Evolutionary conservation across 2,329 filamentous ascomycete genomes (phyloP).

Genomic region (Penicillium sp.): DNA sequence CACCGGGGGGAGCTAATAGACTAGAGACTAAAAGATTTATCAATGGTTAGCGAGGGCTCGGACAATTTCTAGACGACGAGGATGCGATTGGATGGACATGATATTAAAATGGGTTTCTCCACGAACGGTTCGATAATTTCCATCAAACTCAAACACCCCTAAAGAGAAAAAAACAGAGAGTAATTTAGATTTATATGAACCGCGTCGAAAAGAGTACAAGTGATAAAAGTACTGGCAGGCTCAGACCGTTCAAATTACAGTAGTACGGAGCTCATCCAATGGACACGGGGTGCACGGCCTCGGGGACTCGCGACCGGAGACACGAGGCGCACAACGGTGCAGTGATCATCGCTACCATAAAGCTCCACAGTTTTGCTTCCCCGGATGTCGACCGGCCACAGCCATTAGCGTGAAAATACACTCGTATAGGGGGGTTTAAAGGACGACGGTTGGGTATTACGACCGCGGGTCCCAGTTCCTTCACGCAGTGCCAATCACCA

Average conservation of each 20-base stretch:
- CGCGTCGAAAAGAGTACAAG: background rate
- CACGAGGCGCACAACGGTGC: constrained; percentile 8
- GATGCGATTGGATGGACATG: background rate
- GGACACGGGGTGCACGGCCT: constrained; percentile 1
- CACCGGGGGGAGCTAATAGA: background rate
- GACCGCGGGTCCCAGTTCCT: background rate
- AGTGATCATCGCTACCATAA: constrained; percentile 4
- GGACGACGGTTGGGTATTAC: background rate
- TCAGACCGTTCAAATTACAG: background rate
- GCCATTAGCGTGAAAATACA: background rate
- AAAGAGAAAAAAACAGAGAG: background rate
- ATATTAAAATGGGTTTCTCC: background rate
- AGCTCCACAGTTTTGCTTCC: constrained; percentile 15
- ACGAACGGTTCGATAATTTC: background rate
- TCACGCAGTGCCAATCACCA: background rate
- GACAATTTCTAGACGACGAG: background rate
- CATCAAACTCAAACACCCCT: constrained; percentile 3
- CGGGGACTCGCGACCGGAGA: background rate
- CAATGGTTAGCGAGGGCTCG: too few species aligned
- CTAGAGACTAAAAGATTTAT: background rate
- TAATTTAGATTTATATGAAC: background rate
- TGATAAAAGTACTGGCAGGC: background rate
- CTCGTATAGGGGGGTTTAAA: background rate
- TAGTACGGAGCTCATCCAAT: background rate
- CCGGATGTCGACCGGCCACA: constrained; percentile 7